phyloP scores from a whole-genome alignment of 306 rosid genomes.

The Lathyrus sativus region DNA sequence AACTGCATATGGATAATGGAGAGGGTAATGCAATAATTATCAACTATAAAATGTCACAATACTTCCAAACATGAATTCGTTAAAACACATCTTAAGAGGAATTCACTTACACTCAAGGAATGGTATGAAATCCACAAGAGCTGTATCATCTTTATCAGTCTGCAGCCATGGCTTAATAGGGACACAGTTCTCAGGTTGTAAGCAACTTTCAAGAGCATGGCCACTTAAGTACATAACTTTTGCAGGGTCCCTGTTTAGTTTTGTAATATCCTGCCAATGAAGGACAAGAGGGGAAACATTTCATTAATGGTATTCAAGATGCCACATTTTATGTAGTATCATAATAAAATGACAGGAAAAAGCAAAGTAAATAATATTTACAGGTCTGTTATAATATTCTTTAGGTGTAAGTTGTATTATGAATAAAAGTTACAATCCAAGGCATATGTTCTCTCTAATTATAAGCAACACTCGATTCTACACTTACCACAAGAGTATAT shows the following conservation, averaged over 20 bases:
- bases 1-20: conserved; percentile 58
- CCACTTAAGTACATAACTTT: conserved; percentile 89
- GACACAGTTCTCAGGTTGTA: conserved; percentile 84
- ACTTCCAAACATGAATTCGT: conserved; percentile 14
- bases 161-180: conserved; percentile 78
- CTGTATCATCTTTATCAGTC: conserved; percentile 72
- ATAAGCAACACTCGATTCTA: neutral
- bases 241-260: conserved; percentile 85
- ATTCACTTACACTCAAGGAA: conserved; percentile 72
- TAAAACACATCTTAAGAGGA: conserved; percentile 14
- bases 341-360: conserved; percentile 7
- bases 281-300: neutral
- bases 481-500: neutral
- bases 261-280: conserved; percentile 78
- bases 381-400: conserved; percentile 1
- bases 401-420: conserved; percentile 15
- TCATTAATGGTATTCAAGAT: conserved; percentile 5
- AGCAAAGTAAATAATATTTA: neutral
- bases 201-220: conserved; percentile 81
- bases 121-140: conserved; percentile 90
- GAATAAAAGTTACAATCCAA: neutral
- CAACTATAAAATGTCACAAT: conserved; percentile 16
- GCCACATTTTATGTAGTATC: neutral
- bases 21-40: conserved; percentile 29
- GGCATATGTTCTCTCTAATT: neutral